Evolutionary conservation across 768 basidiomycete genomes (phyloP).

Genomic region (Boletus patriciae): DNA sequence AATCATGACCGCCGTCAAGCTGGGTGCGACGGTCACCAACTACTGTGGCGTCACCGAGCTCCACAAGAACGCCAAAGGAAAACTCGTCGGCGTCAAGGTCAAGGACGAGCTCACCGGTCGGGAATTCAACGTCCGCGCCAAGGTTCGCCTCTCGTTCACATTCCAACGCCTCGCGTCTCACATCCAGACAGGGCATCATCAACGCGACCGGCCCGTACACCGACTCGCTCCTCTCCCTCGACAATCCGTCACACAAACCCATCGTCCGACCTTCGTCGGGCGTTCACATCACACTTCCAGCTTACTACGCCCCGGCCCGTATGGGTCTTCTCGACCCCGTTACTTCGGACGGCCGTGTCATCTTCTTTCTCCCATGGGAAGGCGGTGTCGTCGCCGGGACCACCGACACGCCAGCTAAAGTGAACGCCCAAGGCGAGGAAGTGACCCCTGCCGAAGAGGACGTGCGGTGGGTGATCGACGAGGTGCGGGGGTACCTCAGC

Average conservation of each 20-base stretch:
- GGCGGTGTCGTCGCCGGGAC: conserved; percentile 97
- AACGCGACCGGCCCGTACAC: conserved; percentile 97
- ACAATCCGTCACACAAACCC: conserved; percentile 71
- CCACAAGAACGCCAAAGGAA: conserved; percentile 63
- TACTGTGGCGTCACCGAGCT: conserved; percentile 83
- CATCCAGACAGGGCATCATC: conserved; percentile 66
- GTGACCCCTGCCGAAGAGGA: conserved; percentile 90
- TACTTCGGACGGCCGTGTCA: conserved; percentile 94
- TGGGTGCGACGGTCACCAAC: conserved; percentile 86
- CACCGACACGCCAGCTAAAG: conserved; percentile 79
- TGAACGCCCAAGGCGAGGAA: conserved; percentile 54
- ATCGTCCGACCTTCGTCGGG: conserved; percentile 94
- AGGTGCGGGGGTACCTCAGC: conserved; percentile 84
- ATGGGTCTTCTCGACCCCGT: conserved; percentile 97
- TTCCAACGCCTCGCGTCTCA: background rate
- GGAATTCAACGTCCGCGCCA: conserved; percentile 79
- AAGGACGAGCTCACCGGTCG: conserved; percentile 82
- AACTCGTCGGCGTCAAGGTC: conserved; percentile 70
- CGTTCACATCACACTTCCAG: conserved; percentile 94
- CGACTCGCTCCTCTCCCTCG: conserved; percentile 81
- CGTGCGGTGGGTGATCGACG: conserved; percentile 94
- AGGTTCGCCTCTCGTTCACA: conserved; percentile 41
- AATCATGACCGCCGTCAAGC: conserved; percentile 90
- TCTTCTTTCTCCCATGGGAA: conserved; percentile 99
- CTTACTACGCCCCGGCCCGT: conserved; percentile 91